Evolutionary conservation across 139 green algal species (phyloP), one percentile per base, ranked within the genome.

Genomic region (Marvania coccoides): DNA sequence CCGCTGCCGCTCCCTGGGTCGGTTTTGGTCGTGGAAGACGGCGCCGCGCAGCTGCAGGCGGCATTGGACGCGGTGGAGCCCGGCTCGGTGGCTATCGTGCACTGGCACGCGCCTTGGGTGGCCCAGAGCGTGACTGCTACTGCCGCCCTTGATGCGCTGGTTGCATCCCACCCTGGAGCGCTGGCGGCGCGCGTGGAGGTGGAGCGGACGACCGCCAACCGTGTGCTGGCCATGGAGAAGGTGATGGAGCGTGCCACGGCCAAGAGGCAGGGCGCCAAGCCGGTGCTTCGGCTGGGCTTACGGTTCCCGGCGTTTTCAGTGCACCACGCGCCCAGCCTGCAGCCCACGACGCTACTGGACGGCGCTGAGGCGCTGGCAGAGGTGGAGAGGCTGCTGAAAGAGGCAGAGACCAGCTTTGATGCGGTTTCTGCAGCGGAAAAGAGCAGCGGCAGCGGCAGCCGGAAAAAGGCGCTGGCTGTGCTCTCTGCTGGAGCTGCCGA

Each of bases 41-140:
- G 83, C 14, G 83, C 76, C 2, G 42, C 58, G 26, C 70, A 89
- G 65, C 59, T 83, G 35, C 79, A 85, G 60, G 28, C 63, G 6
- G 28, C 75, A 19, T 51, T 88, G 30, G 73, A 85, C 12, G 34
- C 37, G 23, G 31, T 75, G 9, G 29, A 58, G 7, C 34, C 5
- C 36, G 53, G 58, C 2, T 29, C 53, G 6, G 5, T 70, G 14
- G 56, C 58, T 29, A 63, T 87, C 13, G 57, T 91, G 7, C 36
- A 79, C 24, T 91, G 82, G 82, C 67, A 82, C 37, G 85, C 83
- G 0, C 51, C 68, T 2, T 91, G 85, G 85, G 69, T 67, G 13
- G 48, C 56, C 3, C 57, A 71, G n/a, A 76, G 75, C 61, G 12
- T 48, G 0, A 58, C 53, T 13, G 69, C 63, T 2, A 31, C 60